These are phyloP conservation scores for Kickxella alabastrina DNA, from an alignment of 192 early-diverging fungal genomes.

Conservation along the genomic window DNA sequence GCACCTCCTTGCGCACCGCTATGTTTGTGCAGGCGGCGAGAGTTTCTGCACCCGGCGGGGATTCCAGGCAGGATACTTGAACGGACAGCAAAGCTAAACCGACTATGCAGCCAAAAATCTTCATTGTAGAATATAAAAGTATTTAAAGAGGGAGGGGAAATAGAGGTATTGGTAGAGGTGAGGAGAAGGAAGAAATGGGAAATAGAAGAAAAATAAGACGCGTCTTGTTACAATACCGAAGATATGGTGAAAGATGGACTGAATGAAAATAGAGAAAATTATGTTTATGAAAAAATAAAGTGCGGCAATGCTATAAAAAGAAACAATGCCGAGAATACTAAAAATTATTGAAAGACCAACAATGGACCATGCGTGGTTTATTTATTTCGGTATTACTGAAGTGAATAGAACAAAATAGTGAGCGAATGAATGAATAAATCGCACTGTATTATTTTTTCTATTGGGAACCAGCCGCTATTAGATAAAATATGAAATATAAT, in stretches of 20 bases:
- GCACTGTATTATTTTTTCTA: too few species aligned
- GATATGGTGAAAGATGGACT: too few species aligned
- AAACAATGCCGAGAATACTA: neutral
- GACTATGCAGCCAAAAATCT: conserved; percentile 17
- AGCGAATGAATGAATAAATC: too few species aligned
- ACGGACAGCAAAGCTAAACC: conserved; percentile 22
- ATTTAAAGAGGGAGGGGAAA: neutral
- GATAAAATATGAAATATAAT: too few species aligned
- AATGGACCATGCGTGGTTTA: too few species aligned
- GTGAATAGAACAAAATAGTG: too few species aligned
- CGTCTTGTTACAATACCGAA: too few species aligned
- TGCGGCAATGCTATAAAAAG: neutral
- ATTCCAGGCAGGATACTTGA: conserved; percentile 8
- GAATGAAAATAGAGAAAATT: neutral
- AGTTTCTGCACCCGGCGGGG: conserved; percentile 28
- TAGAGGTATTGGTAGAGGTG: neutral
- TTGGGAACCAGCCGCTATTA: too few species aligned
- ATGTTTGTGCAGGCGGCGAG: conserved; percentile 17
- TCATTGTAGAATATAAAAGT: conserved; percentile 13
- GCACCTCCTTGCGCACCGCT: conserved; percentile 49
- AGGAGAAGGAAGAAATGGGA: neutral
- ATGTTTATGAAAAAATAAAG: neutral
- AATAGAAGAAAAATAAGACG: neutral
- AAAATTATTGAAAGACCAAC: neutral
- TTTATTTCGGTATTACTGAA: too few species aligned